phyloP scores from a whole-genome alignment of 75 land plant species.

The Chamaecyparis obtusa region DNA sequence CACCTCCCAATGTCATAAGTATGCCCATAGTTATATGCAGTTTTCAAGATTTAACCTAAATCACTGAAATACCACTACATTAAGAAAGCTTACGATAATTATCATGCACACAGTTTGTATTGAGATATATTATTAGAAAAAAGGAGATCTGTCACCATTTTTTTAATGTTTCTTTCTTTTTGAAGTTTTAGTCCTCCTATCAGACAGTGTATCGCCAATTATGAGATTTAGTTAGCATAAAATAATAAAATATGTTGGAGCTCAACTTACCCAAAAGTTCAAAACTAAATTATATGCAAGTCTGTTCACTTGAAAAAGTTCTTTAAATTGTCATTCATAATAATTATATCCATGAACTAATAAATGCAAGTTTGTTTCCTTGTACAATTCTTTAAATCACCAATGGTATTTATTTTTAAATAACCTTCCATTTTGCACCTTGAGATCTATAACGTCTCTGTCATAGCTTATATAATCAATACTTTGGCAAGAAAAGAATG shows the following conservation, averaged over 20 bases:
- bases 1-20: no score
- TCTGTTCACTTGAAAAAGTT: background rate
- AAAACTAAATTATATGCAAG: background rate
- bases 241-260: background rate
- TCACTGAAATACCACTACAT: background rate
- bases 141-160: background rate
- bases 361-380: no score
- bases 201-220: background rate
- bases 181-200: background rate
- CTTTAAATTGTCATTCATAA: background rate
- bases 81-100: background rate
- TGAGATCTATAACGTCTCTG: background rate
- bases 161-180: no score
- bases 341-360: background rate
- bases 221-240: background rate
- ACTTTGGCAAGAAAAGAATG: background rate
- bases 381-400: no score
- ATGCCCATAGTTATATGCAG: no score
- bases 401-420: no score
- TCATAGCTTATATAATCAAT: background rate
- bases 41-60: background rate
- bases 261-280: background rate
- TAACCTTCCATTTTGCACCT: background rate
- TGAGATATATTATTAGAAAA: background rate
- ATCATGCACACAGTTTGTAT: background rate